A percentile compares a stretch with the other conserved stretches of the same genome.
These are phyloP conservation scores for Colletotrichum cordylinicola DNA, from an alignment of 2,329 filamentous ascomycete genomes.

Conservation along the genomic window DNA sequence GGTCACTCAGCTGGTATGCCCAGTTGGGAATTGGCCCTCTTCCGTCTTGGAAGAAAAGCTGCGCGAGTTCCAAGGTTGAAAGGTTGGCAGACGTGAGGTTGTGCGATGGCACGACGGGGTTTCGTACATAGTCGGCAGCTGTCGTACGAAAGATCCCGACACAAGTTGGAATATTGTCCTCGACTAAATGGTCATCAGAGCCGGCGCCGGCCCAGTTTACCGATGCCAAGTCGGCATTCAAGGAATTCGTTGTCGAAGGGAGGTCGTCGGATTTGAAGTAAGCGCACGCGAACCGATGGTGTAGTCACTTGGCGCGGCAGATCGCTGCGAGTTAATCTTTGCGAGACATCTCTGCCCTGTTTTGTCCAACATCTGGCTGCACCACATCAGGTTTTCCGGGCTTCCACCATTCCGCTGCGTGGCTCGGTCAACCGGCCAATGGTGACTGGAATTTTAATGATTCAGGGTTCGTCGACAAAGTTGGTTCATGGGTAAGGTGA, in stretches of 20 bases:
- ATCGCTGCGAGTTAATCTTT: constrained; percentile 15
- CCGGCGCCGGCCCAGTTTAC: background rate
- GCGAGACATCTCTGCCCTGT: background rate
- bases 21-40: background rate
- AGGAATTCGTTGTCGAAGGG: background rate
- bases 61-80: background rate
- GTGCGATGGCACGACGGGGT: background rate
- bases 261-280: constrained; percentile 2
- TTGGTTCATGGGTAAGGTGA: constrained; percentile 16
- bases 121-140: background rate
- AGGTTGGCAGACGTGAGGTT: background rate
- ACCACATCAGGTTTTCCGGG: background rate
- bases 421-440: background rate
- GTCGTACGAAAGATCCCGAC: background rate
- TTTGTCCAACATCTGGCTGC: background rate
- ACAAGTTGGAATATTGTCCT: background rate
- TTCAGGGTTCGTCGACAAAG: background rate
- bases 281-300: background rate
- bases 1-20: background rate
- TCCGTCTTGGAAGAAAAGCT: background rate
- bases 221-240: background rate
- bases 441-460: background rate
- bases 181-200: background rate
- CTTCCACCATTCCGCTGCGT: background rate
- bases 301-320: constrained; percentile 3